Conservation (phyloP, 2,329 filamentous ascomycete genomes). For the Zymoseptoria tritici region DNA sequence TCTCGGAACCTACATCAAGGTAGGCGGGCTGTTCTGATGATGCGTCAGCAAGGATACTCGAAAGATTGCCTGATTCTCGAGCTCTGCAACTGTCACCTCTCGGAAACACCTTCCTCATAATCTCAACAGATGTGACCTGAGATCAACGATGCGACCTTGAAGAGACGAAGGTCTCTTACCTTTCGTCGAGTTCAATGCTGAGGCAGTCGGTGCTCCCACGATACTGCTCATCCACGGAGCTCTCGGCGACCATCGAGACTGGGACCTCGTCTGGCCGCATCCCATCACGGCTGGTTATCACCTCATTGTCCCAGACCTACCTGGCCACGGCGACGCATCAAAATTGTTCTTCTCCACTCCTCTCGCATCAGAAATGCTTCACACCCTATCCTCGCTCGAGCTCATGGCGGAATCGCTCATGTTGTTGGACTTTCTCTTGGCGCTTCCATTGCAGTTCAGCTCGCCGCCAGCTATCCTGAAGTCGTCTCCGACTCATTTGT, state of each 20-base stretch:
- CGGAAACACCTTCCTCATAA: not conserved
- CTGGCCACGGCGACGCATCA: slow-evolving; percentile 15
- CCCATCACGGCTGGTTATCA: slow-evolving; percentile 16
- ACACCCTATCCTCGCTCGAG: slow-evolving; percentile 15
- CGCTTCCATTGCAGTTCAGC: slow-evolving; percentile 18
- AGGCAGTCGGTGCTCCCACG: slow-evolving; percentile 5
- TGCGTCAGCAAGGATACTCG: not conserved
- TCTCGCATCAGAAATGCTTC: slow-evolving; percentile 14
- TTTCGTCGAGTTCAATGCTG: slow-evolving; percentile 6
- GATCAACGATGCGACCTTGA: not conserved
- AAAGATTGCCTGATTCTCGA: not conserved
- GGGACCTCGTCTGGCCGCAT: slow-evolving; percentile 18
- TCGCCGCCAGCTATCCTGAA: slow-evolving; percentile 15
- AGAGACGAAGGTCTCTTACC: slow-evolving; percentile 2
- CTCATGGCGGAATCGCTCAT: slow-evolving; percentile 14
- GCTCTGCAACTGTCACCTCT: not conserved
- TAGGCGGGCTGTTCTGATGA: not conserved
- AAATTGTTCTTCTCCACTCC: slow-evolving; percentile 19
- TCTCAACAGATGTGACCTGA: not conserved
- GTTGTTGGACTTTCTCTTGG: slow-evolving; percentile 24
- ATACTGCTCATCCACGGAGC: slow-evolving; percentile 24
- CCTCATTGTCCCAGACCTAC: slow-evolving; percentile 21
- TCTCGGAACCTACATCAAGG: too few species aligned
- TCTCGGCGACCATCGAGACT: slow-evolving; percentile 12
- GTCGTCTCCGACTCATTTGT: slow-evolving; percentile 16